Conservation (phyloP, 2,329 filamentous ascomycete species). For the Hymenoscyphus fructigenus region DNA sequence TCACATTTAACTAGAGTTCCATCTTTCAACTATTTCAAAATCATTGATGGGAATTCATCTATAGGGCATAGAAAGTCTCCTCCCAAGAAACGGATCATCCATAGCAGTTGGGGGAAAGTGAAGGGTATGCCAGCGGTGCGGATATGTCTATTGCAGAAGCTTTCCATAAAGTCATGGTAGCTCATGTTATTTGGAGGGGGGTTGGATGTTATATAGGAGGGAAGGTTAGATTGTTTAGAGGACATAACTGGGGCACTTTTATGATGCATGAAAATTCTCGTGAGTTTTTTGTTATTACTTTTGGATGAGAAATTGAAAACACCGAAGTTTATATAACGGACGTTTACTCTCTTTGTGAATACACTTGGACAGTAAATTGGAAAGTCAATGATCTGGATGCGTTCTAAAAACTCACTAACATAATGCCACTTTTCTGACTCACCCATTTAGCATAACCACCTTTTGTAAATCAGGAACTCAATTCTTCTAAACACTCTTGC, state of each 20-base stretch:
- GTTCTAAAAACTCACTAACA: too few species aligned
- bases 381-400: too few species aligned
- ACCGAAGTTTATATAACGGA: too few species aligned
- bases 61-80: neutral
- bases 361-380: too few species aligned
- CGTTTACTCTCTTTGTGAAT: too few species aligned
- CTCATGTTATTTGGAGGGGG: neutral
- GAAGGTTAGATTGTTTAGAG: neutral
- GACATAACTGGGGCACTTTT: neutral
- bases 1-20: neutral
- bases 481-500: too few species aligned
- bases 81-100: neutral
- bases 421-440: too few species aligned
- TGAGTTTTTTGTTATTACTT: neutral
- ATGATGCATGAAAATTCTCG: neutral
- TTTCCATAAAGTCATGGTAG: neutral
- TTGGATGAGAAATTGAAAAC: neutral
- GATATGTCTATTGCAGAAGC: neutral
- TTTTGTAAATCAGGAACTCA: too few species aligned
- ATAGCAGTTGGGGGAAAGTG: neutral
- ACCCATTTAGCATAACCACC: too few species aligned
- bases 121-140: neutral
- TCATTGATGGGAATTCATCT: neutral
- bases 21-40: neutral
- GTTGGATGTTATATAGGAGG: neutral